Conservation (phyloP, 106 monocot species). For the Posidonia australis region DNA sequence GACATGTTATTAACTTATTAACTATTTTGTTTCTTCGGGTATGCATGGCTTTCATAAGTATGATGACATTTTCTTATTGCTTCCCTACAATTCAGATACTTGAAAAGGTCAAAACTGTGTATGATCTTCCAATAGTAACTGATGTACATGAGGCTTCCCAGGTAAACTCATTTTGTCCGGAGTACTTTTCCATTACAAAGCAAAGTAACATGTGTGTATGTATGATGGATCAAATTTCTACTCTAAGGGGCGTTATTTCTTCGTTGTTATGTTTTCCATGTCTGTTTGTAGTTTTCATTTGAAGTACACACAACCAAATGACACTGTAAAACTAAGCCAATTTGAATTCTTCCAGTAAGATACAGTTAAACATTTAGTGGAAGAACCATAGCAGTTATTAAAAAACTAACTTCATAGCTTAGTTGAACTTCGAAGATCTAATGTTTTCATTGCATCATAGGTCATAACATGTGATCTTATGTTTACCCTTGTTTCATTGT, state of each 20-base stretch:
- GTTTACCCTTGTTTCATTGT: constrained; percentile 1
- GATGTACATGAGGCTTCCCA: constrained; percentile 90
- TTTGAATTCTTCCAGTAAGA: too few species aligned
- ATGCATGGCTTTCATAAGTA: neutral
- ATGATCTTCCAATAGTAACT: constrained; percentile 86
- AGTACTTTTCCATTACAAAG: neutral
- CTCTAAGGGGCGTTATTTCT: neutral
- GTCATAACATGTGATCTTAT: neutral
- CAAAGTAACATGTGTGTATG: neutral
- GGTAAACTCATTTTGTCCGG: constrained; percentile 19
- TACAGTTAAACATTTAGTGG: too few species aligned
- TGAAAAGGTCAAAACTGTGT: constrained; percentile 72
- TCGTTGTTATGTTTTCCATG: neutral
- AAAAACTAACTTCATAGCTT: too few species aligned
- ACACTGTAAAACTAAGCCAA: too few species aligned
- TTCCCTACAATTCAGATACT: constrained; percentile 45
- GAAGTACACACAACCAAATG: too few species aligned
- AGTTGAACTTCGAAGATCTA: neutral
- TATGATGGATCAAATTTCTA: neutral
- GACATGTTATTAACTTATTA: too few species aligned
- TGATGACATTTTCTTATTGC: neutral
- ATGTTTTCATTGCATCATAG: neutral
- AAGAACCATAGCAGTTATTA: too few species aligned
- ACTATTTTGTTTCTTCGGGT: neutral
- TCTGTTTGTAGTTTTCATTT: too few species aligned